These are phyloP conservation scores for Colletotrichum plurivorum DNA, from an alignment of 2,329 filamentous ascomycete species.

Conservation along the genomic window DNA sequence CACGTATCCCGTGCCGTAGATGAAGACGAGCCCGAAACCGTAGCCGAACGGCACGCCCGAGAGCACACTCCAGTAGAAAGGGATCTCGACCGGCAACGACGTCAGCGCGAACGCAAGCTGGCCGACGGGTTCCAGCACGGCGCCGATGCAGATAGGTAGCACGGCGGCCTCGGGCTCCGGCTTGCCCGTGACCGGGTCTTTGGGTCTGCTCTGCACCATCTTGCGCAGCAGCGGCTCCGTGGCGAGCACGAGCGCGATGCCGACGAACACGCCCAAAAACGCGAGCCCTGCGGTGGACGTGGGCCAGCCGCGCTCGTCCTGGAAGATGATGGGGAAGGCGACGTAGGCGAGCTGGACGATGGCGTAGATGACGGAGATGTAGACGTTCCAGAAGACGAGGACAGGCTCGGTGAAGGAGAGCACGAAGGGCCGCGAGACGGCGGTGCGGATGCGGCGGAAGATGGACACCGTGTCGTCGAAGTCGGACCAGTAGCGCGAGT, in stretches of 20 bases:
- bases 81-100: constrained; percentile 69
- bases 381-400: constrained; percentile 65
- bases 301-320: constrained; percentile 69
- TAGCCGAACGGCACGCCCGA: constrained; percentile 75
- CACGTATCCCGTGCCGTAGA: constrained; percentile 75
- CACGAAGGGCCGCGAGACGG: constrained; percentile 71
- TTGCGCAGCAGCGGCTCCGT: constrained; percentile 57
- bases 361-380: constrained; percentile 74
- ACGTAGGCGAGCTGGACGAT: constrained; percentile 77
- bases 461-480: constrained; percentile 72
- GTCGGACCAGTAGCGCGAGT: constrained; percentile 66
- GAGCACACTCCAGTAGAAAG: constrained; percentile 73
- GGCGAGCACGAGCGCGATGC: constrained; percentile 49
- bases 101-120: constrained; percentile 78
- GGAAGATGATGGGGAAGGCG: constrained; percentile 74
- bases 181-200: constrained; percentile 71
- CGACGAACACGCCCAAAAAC: constrained; percentile 38
- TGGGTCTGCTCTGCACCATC: constrained; percentile 71
- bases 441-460: constrained; percentile 67
- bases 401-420: constrained; percentile 76
- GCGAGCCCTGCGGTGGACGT: constrained; percentile 69
- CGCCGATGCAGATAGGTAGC: constrained; percentile 73
- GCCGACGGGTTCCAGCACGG: constrained; percentile 69
- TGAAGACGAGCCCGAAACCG: constrained; percentile 75
- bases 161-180: constrained; percentile 75